A percentile compares a stretch with the other conserved stretches of the same genome.
These are phyloP conservation scores for Hanseniaspora lachancei DNA, from an alignment of 805 yeast species.

Conservation along the genomic window DNA sequence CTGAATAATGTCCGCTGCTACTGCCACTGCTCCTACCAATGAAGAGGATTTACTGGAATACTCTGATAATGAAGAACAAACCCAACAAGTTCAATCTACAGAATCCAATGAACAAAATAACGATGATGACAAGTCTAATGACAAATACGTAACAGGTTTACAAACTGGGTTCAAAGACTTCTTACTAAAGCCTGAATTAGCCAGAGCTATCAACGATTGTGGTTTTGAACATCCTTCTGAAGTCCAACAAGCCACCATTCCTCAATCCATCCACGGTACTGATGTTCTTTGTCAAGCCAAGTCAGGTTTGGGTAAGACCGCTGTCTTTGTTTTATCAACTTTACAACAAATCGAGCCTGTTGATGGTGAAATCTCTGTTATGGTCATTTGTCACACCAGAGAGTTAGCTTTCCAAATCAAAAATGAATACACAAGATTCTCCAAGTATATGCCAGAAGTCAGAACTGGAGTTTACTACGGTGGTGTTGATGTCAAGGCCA, in stretches of 20 bases:
- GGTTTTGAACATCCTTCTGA: conserved; percentile 99
- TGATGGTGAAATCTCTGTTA: conserved; percentile 88
- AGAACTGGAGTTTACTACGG: conserved; percentile 95
- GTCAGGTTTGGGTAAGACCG: conserved; percentile 98
- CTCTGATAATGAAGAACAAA: conserved; percentile 94
- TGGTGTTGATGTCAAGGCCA: conserved; percentile 77
- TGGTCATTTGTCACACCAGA: conserved; percentile 95
- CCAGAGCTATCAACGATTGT: conserved; percentile 96
- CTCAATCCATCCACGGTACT: conserved; percentile 94
- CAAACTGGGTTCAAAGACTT: conserved; percentile 98
- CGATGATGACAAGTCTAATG: conserved; percentile 31
- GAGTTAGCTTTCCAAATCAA: conserved; percentile 97
- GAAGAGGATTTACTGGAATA: conserved; percentile 99
- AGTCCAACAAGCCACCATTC: conserved; percentile 97
- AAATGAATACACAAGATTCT: conserved; percentile 92
- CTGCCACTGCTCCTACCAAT: conserved; percentile 39
- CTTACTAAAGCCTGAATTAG: conserved; percentile 86
- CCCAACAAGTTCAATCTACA: conserved; percentile 45
- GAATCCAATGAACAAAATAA: conserved; percentile 25
- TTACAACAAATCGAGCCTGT: conserved; percentile 95
- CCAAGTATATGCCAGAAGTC: conserved; percentile 97
- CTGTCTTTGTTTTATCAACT: conserved; percentile 90
- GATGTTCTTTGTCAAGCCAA: conserved; percentile 98
- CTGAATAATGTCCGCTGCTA: conserved; percentile 48
- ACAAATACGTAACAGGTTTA: conserved; percentile 86